Percentiles rank a stretch among this genome's conserved stretches.
These are phyloP conservation scores for Celoporthe dispersa DNA, from an alignment of 2,329 filamentous ascomycete species.

Conservation along the genomic window DNA sequence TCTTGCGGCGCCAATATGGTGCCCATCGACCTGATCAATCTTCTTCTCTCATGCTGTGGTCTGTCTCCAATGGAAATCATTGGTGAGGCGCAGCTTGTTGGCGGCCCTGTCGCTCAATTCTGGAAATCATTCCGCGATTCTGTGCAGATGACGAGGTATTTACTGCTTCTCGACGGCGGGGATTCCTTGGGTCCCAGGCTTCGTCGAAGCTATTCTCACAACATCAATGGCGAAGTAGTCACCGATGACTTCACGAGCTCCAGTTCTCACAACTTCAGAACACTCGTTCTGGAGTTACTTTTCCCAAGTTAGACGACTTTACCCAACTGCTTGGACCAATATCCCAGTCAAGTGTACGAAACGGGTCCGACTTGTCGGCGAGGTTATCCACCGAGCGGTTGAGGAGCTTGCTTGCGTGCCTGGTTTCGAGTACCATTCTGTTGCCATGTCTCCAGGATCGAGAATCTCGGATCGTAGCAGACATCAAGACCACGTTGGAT, in stretches of 20 bases:
- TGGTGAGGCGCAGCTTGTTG: constrained; percentile 44
- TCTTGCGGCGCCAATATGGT: constrained; percentile 66
- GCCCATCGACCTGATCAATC: constrained; percentile 67
- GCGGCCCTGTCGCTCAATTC: constrained; percentile 53
- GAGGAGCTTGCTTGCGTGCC: constrained; percentile 55
- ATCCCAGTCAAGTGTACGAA: constrained; percentile 40
- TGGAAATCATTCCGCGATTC: constrained; percentile 51
- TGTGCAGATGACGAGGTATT: constrained; percentile 54
- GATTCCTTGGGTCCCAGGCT: not conserved
- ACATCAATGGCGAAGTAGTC: constrained; percentile 4
- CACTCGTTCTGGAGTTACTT: constrained; percentile 58
- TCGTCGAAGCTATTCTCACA: not conserved
- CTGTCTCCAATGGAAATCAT: constrained; percentile 40
- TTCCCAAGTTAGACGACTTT: constrained; percentile 58
- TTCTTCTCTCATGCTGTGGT: constrained; percentile 74
- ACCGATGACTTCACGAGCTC: constrained; percentile 7
- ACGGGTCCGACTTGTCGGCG: constrained; percentile 46
- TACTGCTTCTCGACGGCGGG: constrained; percentile 55
- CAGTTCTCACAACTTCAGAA: constrained; percentile 50
- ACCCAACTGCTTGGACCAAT: constrained; percentile 52
- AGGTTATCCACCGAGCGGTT: constrained; percentile 59
- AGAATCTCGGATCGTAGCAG: constrained; percentile 53
- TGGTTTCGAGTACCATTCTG: constrained; percentile 50
- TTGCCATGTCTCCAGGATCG: constrained; percentile 52
- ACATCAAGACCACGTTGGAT: constrained; percentile 51